Conservation (phyloP, 768 basidiomycete species). For the Serendipita sp. region DNA sequence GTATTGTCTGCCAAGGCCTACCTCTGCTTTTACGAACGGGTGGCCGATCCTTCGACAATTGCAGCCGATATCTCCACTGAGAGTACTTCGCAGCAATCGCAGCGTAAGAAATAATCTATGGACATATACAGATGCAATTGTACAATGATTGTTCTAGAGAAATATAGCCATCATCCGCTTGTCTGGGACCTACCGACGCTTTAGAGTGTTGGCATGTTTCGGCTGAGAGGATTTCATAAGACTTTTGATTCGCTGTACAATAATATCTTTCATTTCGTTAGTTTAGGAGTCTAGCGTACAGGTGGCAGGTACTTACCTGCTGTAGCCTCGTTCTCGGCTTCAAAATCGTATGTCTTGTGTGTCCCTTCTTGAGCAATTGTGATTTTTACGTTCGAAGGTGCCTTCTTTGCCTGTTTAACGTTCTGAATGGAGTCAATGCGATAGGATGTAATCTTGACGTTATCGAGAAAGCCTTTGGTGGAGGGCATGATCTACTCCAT, state of each 20-base stretch:
- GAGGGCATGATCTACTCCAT: constrained; percentile 68
- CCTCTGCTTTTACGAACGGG: constrained; percentile 80
- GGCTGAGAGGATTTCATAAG: background rate
- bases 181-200: background rate
- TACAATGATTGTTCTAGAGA: background rate
- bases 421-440: constrained; percentile 76
- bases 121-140: background rate
- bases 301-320: background rate
- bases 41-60: constrained; percentile 13
- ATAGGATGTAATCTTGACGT: constrained; percentile 79
- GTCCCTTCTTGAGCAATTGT: constrained; percentile 55
- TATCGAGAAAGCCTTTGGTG: constrained; percentile 70
- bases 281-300: background rate
- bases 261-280: background rate
- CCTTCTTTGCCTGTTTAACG: constrained; percentile 70
- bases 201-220: background rate
- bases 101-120: background rate
- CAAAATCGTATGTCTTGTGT: constrained; percentile 92
- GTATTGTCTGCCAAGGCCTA: constrained; percentile 86
- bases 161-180: background rate
- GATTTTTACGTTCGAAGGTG: constrained; percentile 73
- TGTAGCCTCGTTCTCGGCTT: constrained; percentile 53
- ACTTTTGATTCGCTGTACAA: background rate
- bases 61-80: background rate
- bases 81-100: background rate